Conservation (phyloP, 179 eudicot species). For the Beta lomatogona region DNA sequence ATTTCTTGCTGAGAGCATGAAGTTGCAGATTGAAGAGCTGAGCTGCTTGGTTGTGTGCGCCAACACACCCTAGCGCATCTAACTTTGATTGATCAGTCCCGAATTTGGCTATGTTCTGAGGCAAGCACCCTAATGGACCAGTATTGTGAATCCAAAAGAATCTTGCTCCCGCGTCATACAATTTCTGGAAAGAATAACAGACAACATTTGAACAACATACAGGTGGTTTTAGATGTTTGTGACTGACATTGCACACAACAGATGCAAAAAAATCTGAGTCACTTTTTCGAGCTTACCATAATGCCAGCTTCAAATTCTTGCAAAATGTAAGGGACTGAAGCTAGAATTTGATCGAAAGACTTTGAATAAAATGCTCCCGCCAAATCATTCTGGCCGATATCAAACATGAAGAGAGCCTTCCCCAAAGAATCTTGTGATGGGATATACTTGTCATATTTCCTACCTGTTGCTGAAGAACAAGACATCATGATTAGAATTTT, state of each 20-base stretch:
- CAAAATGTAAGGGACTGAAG: constrained; percentile 66
- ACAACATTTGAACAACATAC: not conserved
- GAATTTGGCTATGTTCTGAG: constrained; percentile 74
- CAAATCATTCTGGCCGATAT: constrained; percentile 91
- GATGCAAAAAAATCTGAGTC: not conserved
- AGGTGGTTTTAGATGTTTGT: not conserved
- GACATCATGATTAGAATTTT: constrained; percentile 5
- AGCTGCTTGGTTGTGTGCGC: constrained; percentile 83
- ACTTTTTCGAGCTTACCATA: constrained; percentile 36
- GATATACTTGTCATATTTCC: constrained; percentile 55
- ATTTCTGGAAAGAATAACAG: constrained; percentile 40
- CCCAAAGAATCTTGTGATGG: constrained; percentile 63
- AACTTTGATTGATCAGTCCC: constrained; percentile 69
- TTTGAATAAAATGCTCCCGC: constrained; percentile 83
- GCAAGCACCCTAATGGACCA: constrained; percentile 89
- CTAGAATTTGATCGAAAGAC: constrained; percentile 68
- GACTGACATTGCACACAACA: not conserved
- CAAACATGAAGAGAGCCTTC: constrained; percentile 82
- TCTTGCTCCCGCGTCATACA: constrained; percentile 80
- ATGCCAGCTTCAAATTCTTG: constrained; percentile 76
- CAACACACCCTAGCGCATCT: constrained; percentile 74
- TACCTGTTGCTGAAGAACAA: constrained; percentile 44
- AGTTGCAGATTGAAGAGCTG: constrained; percentile 81
- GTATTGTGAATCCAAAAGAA: constrained; percentile 93
- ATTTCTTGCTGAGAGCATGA: constrained; percentile 62